These are phyloP conservation scores for Aspergillus melleus DNA, from an alignment of 2,329 filamentous ascomycete genomes.

Conservation along the genomic window DNA sequence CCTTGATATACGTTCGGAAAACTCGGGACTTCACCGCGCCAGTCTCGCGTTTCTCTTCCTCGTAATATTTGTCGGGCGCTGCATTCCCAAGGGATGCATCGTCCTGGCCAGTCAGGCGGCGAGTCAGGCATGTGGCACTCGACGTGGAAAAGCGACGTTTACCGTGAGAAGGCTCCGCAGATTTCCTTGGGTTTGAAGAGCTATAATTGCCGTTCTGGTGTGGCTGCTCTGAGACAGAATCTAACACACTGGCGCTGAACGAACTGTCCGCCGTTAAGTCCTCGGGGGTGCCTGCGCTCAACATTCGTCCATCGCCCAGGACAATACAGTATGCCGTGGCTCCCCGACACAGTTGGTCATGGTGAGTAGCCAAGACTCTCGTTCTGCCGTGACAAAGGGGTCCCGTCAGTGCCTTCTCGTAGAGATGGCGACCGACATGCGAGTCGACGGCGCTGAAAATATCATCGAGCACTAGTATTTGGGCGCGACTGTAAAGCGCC, in stretches of 20 bases:
- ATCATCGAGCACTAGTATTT: slow-evolving; percentile 74
- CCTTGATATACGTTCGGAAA: slow-evolving; percentile 65
- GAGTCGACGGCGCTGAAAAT: slow-evolving; percentile 77
- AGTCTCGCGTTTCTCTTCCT: slow-evolving; percentile 69
- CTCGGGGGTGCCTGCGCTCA: not conserved
- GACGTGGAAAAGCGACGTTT: not conserved
- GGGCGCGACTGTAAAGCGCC: slow-evolving; percentile 72
- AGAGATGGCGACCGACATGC: slow-evolving; percentile 73
- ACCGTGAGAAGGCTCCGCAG: not conserved
- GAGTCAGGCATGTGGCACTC: not conserved
- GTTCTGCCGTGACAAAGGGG: slow-evolving; percentile 69
- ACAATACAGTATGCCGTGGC: slow-evolving; percentile 5
- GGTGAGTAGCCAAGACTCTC: slow-evolving; percentile 75
- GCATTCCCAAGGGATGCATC: slow-evolving; percentile 10
- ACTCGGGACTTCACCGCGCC: slow-evolving; percentile 67
- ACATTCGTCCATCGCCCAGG: slow-evolving; percentile 9
- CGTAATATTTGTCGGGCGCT: slow-evolving; percentile 66
- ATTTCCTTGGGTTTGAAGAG: not conserved
- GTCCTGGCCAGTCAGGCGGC: not conserved
- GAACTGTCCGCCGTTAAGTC: not conserved
- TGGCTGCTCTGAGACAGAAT: not conserved
- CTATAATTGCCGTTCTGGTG: not conserved
- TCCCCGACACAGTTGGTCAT: slow-evolving; percentile 62
- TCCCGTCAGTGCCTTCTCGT: slow-evolving; percentile 71
- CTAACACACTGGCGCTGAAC: not conserved